These are phyloP conservation scores for Aspergillus conjunctus DNA, from an alignment of 495 filamentous ascomycete species.

Conservation along the genomic window DNA sequence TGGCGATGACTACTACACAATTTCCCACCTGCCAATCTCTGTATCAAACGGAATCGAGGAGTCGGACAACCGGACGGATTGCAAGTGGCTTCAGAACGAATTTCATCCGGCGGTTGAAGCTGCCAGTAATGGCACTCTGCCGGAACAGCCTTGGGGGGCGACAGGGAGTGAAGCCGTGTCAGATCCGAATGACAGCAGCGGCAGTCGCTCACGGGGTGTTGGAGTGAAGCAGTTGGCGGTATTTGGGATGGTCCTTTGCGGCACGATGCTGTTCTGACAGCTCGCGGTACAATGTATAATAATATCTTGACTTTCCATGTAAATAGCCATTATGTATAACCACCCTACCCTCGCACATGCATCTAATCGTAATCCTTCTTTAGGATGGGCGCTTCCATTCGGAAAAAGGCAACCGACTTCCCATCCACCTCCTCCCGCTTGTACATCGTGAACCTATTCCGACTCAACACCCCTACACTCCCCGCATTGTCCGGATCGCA, in stretches of 20 bases:
- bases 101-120: conserved; percentile 18
- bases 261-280: background rate
- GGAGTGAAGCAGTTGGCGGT: conserved; percentile 6
- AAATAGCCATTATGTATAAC: too few species aligned
- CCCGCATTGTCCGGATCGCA: background rate
- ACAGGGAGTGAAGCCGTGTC: background rate
- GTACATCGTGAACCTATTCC: conserved; percentile 4
- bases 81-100: conserved; percentile 30
- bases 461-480: conserved; percentile 1
- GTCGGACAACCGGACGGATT: conserved; percentile 26
- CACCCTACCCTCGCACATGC: too few species aligned
- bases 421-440: background rate
- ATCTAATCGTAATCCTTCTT: background rate
- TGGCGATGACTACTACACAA: conserved; percentile 63
- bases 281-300: background rate
- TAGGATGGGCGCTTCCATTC: background rate
- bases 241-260: conserved; percentile 9
- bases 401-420: background rate
- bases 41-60: conserved; percentile 62
- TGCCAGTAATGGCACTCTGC: conserved; percentile 18
- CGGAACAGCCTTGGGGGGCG: conserved; percentile 14
- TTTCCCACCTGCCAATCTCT: conserved; percentile 66
- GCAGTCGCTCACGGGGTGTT: background rate
- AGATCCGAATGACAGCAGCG: background rate
- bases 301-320: background rate